Evolutionary conservation across 768 basidiomycete species (phyloP).

Genomic region (Suillus tomentosus): DNA sequence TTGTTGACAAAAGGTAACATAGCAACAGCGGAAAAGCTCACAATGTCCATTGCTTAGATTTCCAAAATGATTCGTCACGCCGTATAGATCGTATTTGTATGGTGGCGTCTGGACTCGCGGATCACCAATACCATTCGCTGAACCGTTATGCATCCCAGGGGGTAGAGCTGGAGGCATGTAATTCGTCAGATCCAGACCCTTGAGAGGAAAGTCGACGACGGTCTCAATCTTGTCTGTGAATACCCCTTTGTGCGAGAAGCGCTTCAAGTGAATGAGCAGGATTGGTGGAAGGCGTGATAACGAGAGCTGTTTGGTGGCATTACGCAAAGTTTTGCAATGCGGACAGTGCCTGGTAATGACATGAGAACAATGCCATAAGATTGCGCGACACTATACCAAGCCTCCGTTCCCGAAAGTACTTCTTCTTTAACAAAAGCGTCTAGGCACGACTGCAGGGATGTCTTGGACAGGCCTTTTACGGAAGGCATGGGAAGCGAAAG

Average conservation of each 20-base stretch:
- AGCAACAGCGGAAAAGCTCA: constrained; percentile 40
- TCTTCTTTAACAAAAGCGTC: constrained; percentile 91
- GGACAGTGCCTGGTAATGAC: constrained; percentile 82
- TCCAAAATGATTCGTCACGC: constrained; percentile 94
- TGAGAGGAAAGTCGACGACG: constrained; percentile 85
- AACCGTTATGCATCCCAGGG: constrained; percentile 58
- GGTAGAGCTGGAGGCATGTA: constrained; percentile 85
- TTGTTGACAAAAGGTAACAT: not conserved
- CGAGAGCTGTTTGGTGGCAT: constrained; percentile 84
- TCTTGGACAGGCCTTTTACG: constrained; percentile 53
- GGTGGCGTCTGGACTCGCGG: constrained; percentile 84
- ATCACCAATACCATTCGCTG: constrained; percentile 50
- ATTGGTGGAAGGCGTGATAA: constrained; percentile 93
- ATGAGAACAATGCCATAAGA: constrained; percentile 2
- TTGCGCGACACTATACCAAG: constrained; percentile 62
- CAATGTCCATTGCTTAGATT: constrained; percentile 95
- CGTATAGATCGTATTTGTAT: constrained; percentile 92
- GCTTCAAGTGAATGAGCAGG: constrained; percentile 88
- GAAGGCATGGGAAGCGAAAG: constrained; percentile 87
- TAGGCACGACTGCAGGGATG: constrained; percentile 78
- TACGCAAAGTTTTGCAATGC: constrained; percentile 85
- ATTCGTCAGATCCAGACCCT: constrained; percentile 62
- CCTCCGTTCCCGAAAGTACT: constrained; percentile 88
- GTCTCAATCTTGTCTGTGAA: constrained; percentile 98
- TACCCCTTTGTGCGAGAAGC: constrained; percentile 87